These are phyloP conservation scores for Rostrohypoxylon terebratum DNA, from an alignment of 495 filamentous ascomycete species.

Conservation along the genomic window DNA sequence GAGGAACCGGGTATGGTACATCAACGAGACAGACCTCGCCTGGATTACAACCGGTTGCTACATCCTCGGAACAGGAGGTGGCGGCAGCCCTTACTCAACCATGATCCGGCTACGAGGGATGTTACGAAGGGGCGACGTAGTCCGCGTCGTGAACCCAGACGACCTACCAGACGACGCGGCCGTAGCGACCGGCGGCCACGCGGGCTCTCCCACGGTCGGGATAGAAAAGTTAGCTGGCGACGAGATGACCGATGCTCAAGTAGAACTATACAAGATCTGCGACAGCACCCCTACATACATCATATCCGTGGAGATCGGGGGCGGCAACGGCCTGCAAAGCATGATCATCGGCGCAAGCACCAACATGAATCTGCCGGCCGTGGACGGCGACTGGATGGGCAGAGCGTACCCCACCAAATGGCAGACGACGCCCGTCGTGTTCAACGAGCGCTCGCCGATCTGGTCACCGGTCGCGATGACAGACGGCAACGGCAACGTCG, in stretches of 20 bases:
- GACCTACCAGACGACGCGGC: conserved; percentile 59
- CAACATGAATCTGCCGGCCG: conserved; percentile 62
- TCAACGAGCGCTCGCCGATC: conserved; percentile 60
- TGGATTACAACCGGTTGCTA: conserved; percentile 71
- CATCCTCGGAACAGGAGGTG: conserved; percentile 71
- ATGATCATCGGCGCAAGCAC: conserved; percentile 62
- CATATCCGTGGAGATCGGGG: conserved; percentile 66
- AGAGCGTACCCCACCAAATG: conserved; percentile 68
- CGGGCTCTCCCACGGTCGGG: conserved; percentile 62
- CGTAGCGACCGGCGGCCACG: conserved; percentile 60
- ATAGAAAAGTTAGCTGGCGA: conserved; percentile 65
- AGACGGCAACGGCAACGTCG: conserved; percentile 63
- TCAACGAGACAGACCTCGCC: conserved; percentile 65
- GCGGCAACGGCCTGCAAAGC: conserved; percentile 65
- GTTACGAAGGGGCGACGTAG: conserved; percentile 58
- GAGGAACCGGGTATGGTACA: conserved; percentile 64
- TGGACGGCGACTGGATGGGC: conserved; percentile 70
- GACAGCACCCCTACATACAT: conserved; percentile 51
- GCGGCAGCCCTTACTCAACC: conserved; percentile 62
- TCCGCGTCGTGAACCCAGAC: conserved; percentile 60
- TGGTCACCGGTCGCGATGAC: conserved; percentile 60
- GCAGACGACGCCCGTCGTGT: conserved; percentile 68
- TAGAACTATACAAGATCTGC: conserved; percentile 58
- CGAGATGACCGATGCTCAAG: conserved; percentile 63
- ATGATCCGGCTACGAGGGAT: conserved; percentile 60